Percentiles rank a stretch among this genome's conserved stretches.
phyloP scores from a whole-genome alignment of 2,329 filamentous ascomycete genomes.

The Colletotrichum tofieldiae region DNA sequence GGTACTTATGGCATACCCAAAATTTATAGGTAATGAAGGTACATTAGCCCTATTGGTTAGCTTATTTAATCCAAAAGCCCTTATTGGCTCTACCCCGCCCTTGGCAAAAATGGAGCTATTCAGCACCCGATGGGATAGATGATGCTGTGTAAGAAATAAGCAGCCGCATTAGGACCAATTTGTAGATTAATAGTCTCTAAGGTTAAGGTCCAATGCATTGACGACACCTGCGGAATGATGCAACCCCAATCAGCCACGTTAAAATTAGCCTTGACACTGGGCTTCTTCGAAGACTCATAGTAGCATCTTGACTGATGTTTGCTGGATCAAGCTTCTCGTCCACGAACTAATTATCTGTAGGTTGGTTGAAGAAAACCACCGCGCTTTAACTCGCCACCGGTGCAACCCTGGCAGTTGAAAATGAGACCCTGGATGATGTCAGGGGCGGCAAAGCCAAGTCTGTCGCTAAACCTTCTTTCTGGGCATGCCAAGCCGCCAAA shows the following conservation, averaged over 20 bases:
- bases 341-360: background rate
- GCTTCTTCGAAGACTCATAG: background rate
- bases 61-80: too few relatives aligned
- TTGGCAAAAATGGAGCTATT: too few relatives aligned
- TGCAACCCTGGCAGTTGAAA: background rate
- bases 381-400: too few relatives aligned
- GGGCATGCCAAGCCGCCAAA: constrained; percentile 31
- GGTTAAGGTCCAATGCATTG: too few relatives aligned
- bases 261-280: background rate
- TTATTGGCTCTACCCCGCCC: too few relatives aligned
- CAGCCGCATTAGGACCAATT: too few relatives aligned
- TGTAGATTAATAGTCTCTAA: too few relatives aligned
- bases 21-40: too few relatives aligned
- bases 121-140: too few relatives aligned
- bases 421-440: constrained; percentile 25
- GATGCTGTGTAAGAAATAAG: too few relatives aligned
- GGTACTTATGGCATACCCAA: too few relatives aligned
- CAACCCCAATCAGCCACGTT: background rate
- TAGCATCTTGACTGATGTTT: background rate
- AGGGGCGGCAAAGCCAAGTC: constrained; percentile 29
- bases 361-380: background rate
- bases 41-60: too few relatives aligned
- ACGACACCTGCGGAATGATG: background rate
- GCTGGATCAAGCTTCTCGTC: background rate
- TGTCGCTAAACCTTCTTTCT: constrained; percentile 21